Percentiles rank a stretch among this genome's conserved stretches.
These are phyloP conservation scores for Rubus idaeus DNA, from an alignment of 306 rosid genomes.

Conservation along the genomic window DNA sequence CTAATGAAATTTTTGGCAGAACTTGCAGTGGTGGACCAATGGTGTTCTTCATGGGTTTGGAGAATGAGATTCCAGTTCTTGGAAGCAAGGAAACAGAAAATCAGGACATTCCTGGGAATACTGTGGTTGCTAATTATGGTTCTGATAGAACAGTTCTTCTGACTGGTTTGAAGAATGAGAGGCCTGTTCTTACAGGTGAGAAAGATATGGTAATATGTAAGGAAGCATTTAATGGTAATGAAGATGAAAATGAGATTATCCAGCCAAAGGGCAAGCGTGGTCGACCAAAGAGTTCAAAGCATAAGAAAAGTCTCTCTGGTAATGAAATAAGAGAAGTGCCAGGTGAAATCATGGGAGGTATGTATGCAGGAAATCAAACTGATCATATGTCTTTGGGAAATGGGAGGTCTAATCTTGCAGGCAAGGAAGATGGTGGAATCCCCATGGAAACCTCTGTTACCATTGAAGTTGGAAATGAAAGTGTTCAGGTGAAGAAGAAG, in stretches of 20 bases:
- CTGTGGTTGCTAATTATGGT: background rate
- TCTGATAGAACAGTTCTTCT: background rate
- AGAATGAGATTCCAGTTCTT: background rate
- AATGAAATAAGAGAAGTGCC: slow-evolving; percentile 6
- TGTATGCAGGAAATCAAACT: background rate
- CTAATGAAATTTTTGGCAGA: background rate
- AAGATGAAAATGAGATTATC: slow-evolving; percentile 11
- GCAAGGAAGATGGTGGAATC: slow-evolving; percentile 4
- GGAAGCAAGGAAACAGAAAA: background rate
- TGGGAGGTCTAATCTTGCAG: background rate
- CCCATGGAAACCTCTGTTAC: background rate
- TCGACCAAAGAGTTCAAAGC: slow-evolving; percentile 40
- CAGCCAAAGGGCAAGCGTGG: slow-evolving; percentile 27
- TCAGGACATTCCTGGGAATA: background rate
- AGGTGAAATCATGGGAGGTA: background rate
- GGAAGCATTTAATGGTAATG: slow-evolving; percentile 15
- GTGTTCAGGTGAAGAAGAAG: slow-evolving; percentile 4
- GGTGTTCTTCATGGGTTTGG: background rate
- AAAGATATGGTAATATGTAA: background rate
- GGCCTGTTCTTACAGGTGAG: background rate
- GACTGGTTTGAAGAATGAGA: background rate
- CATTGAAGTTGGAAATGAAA: slow-evolving; percentile 19
- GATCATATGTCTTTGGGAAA: background rate
- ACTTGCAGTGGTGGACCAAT: background rate
- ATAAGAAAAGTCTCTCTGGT: slow-evolving; percentile 21